These are phyloP conservation scores for Saussurea involucrata DNA, from an alignment of 129 eudicot genomes.

Conservation along the genomic window DNA sequence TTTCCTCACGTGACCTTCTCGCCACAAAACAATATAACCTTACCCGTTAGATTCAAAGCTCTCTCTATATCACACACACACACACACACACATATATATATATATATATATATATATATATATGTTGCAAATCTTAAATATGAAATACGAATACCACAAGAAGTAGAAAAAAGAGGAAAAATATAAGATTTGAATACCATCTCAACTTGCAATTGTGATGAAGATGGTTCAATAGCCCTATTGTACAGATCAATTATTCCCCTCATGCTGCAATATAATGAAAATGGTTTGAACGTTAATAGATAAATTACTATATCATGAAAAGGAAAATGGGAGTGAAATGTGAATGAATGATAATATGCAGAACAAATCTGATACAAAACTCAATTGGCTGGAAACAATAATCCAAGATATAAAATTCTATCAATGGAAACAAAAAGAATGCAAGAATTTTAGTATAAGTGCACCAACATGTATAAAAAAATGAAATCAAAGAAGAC, in stretches of 20 bases:
- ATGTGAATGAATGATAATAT: background rate
- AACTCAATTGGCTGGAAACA: background rate
- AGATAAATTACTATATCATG: background rate
- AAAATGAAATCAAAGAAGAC: no score
- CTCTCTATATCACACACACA: background rate
- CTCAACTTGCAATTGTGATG: constrained; percentile 24
- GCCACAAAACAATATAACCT: no score
- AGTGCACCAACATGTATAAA: no score
- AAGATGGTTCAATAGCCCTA: constrained; percentile 29
- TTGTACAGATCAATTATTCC: constrained; percentile 30
- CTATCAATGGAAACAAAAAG: no score
- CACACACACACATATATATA: no score
- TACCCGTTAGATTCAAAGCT: no score
- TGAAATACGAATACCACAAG: background rate
- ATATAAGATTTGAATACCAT: constrained; percentile 17
- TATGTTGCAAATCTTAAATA: background rate
- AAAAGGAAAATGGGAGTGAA: background rate
- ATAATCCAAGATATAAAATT: no score
- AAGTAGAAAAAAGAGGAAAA: background rate
- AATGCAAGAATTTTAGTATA: no score
- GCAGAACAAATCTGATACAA: background rate
- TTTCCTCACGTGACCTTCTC: no score
- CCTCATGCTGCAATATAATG: constrained; percentile 21
- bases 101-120: no score
- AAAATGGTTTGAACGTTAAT: background rate